phyloP scores from a whole-genome alignment of 2,329 filamentous ascomycete species.

The Penicillium brevicompactum region DNA sequence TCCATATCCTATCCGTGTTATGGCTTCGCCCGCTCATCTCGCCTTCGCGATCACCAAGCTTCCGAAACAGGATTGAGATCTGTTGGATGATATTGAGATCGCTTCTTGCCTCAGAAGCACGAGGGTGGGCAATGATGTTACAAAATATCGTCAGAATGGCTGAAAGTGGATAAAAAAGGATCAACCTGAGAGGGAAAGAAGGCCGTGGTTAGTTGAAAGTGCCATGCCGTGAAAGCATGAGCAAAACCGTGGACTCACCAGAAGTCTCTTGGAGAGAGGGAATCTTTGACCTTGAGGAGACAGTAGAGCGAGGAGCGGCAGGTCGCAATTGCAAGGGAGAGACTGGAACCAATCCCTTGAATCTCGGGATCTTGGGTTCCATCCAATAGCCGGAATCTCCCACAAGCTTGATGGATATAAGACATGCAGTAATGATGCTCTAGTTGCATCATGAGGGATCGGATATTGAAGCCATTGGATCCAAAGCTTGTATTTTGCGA shows the following conservation, averaged over 20 bases:
- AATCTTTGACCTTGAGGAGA: slow-evolving; percentile 21
- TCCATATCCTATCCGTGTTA: slow-evolving; percentile 3
- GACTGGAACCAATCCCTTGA: slow-evolving; percentile 49
- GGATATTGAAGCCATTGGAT: slow-evolving; percentile 34
- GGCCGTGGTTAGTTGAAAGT: background rate
- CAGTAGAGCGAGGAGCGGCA: slow-evolving; percentile 53
- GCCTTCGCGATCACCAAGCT: slow-evolving; percentile 3
- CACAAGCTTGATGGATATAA: slow-evolving; percentile 53
- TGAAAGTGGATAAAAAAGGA: slow-evolving; percentile 55
- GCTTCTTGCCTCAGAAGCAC: background rate
- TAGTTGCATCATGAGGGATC: slow-evolving; percentile 47
- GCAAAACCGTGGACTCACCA: background rate
- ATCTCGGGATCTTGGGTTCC: slow-evolving; percentile 29
- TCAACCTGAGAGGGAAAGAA: slow-evolving; percentile 37
- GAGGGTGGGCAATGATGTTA: slow-evolving; percentile 50
- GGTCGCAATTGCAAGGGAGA: slow-evolving; percentile 52
- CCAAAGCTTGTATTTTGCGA: slow-evolving; percentile 5
- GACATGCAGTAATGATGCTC: slow-evolving; percentile 55
- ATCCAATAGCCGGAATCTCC: slow-evolving; percentile 44
- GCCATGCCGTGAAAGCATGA: background rate
- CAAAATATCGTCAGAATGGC: slow-evolving; percentile 54
- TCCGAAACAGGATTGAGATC: slow-evolving; percentile 1
- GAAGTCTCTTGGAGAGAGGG: slow-evolving; percentile 2
- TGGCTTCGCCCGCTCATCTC: background rate
- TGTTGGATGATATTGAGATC: slow-evolving; percentile 2